Evolutionary conservation across 169 alveolate genomes (phyloP).

Genomic region (Plasmodium knowlesi): DNA sequence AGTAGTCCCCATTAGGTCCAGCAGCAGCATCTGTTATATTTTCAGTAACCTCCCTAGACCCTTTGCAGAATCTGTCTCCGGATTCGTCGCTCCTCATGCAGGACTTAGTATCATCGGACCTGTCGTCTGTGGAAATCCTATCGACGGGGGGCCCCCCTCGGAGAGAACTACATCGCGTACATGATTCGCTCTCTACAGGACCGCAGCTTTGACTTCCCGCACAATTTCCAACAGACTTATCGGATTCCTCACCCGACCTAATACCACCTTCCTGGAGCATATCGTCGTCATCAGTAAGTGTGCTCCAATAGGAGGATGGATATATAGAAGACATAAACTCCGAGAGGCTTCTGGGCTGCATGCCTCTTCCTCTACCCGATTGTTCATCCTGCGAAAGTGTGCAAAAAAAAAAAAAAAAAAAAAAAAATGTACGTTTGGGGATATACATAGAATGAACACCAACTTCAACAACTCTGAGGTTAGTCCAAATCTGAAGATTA

Average conservation of each 20-base stretch:
- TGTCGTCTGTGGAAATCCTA: background rate
- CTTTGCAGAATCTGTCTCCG: background rate
- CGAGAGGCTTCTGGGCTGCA: background rate
- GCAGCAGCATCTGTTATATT: background rate
- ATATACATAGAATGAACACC: background rate
- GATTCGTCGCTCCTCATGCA: background rate
- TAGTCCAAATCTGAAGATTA: background rate
- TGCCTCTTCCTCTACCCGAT: background rate
- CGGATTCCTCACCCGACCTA: background rate
- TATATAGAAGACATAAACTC: background rate
- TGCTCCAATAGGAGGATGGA: background rate
- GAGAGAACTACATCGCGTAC: background rate
- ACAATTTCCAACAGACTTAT: background rate
- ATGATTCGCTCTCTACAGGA: background rate
- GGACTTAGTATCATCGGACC: background rate
- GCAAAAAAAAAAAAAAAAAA: background rate
- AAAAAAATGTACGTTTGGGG: background rate
- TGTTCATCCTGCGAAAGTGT: background rate
- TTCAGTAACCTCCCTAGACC: background rate
- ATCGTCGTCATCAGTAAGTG: background rate
- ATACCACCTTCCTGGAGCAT: background rate
- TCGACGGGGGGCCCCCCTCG: background rate
- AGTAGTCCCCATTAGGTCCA: background rate
- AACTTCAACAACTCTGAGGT: background rate
- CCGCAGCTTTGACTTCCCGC: background rate